These are phyloP conservation scores for Camptophora hylomeconis DNA, from an alignment of 2,329 filamentous ascomycete genomes.

Conservation along the genomic window DNA sequence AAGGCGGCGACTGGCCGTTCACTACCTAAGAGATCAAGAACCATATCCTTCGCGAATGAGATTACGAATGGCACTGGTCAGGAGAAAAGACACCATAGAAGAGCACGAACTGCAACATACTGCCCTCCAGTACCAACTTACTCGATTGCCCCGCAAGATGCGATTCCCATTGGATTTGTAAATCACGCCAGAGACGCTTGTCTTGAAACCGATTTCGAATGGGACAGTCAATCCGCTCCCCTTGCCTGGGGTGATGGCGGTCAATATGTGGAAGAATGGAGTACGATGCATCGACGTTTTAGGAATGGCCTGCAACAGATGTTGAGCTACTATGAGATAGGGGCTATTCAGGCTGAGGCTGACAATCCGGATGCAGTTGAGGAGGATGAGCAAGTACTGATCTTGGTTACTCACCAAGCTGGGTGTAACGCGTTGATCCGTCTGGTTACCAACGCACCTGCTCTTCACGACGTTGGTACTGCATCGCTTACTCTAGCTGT, in stretches of 20 bases:
- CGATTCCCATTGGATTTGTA: constrained; percentile 79
- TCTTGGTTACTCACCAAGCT: constrained; percentile 87
- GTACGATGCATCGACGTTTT: constrained; percentile 84
- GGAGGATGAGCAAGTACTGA: constrained; percentile 61
- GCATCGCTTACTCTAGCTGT: constrained; percentile 84
- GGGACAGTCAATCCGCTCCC: constrained; percentile 77
- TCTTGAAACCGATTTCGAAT: constrained; percentile 78
- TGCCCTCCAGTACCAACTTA: constrained; percentile 67
- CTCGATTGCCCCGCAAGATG: constrained; percentile 64
- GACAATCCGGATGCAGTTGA: constrained; percentile 28
- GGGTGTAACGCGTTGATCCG: constrained; percentile 93
- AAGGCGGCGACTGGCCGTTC: constrained; percentile 17
- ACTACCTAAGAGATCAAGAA: constrained; percentile 12
- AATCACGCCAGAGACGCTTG: constrained; percentile 82
- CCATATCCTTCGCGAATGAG: constrained; percentile 14
- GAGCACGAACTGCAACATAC: constrained; percentile 34
- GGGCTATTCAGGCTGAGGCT: constrained; percentile 30
- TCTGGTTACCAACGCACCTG: constrained; percentile 79
- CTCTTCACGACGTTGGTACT: constrained; percentile 78
- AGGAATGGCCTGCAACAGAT: constrained; percentile 64
- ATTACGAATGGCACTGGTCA: constrained; percentile 10
- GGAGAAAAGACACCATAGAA: constrained; percentile 5
- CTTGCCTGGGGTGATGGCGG: constrained; percentile 81
- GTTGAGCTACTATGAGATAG: constrained; percentile 66
- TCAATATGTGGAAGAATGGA: constrained; percentile 86